phyloP scores from a whole-genome alignment of 805 yeast species.

The Starmera amethionina region DNA sequence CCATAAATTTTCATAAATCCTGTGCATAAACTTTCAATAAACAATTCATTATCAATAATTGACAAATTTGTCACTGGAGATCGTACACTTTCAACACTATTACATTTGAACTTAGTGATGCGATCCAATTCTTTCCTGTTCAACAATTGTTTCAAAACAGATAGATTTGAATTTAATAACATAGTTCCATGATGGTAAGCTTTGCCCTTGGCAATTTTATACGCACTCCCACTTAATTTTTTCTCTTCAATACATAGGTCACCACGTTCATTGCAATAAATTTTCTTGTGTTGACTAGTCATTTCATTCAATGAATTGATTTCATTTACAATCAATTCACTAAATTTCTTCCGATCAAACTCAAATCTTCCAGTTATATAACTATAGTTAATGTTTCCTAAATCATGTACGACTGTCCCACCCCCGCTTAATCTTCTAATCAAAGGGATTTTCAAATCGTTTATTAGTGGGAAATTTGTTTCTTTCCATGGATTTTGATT shows the following conservation, averaged over 20 bases:
- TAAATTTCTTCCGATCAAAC: constrained; percentile 41
- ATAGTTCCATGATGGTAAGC: constrained; percentile 96
- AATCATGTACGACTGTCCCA: constrained; percentile 93
- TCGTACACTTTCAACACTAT: constrained; percentile 64
- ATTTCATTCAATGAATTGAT: constrained; percentile 8
- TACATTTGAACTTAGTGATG: constrained; percentile 28
- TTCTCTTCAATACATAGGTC: constrained; percentile 48
- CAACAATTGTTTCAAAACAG: constrained; percentile 49
- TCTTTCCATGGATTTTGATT: constrained; percentile 96
- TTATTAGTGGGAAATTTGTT: constrained; percentile 48
- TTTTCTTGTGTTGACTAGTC: constrained; percentile 3
- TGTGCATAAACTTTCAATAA: constrained; percentile 25
- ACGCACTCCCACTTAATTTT: constrained; percentile 92
- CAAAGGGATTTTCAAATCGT: constrained; percentile 46
- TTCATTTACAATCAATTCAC: constrained; percentile 28
- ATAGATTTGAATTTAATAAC: constrained; percentile 61
- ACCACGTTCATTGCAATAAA: constrained; percentile 63
- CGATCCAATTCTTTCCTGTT: constrained; percentile 35
- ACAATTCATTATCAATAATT: constrained; percentile 25
- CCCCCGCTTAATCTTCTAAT: constrained; percentile 86
- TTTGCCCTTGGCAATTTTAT: constrained; percentile 68
- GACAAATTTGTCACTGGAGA: constrained; percentile 68
- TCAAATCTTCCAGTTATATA: constrained; percentile 59
- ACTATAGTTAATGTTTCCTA: constrained; percentile 81
- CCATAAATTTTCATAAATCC: constrained; percentile 20